Conservation (phyloP, 2,329 filamentous ascomycete genomes). For the Harringtonia aguacate region DNA sequence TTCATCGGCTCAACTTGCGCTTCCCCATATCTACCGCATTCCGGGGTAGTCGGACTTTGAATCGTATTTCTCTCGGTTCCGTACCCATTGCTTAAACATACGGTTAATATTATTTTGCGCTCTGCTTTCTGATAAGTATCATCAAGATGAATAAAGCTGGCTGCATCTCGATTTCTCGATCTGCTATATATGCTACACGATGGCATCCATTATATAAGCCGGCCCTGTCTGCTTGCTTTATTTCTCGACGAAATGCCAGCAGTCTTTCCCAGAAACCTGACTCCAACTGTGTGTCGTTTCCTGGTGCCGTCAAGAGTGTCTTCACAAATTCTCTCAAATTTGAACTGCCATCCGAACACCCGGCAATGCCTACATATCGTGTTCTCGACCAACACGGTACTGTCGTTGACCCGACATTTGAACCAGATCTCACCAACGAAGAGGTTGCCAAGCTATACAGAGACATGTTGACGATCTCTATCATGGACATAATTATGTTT, state of each 20-base stretch:
- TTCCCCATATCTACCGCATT: too few relatives aligned
- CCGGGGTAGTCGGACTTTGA: too few relatives aligned
- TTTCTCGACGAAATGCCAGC: slow-evolving; percentile 21
- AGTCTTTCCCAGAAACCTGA: slow-evolving; percentile 46
- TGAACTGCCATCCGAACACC: slow-evolving; percentile 58
- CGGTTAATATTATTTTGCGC: too few relatives aligned
- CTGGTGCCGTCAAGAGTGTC: slow-evolving; percentile 88
- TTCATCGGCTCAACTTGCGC: slow-evolving; percentile 24
- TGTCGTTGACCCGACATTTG: slow-evolving; percentile 64
- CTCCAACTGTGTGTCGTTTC: slow-evolving; percentile 58
- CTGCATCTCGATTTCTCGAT: too few relatives aligned
- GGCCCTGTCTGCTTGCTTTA: not conserved
- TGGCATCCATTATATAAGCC: too few relatives aligned
- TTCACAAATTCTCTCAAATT: slow-evolving; percentile 78
- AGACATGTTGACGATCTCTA: slow-evolving; percentile 57
- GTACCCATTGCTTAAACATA: too few relatives aligned
- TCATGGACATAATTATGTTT: slow-evolving; percentile 98
- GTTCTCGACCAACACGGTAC: slow-evolving; percentile 81
- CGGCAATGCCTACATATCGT: slow-evolving; percentile 82
- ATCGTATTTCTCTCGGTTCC: too few relatives aligned
- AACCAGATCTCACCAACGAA: slow-evolving; percentile 57
- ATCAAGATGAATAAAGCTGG: too few relatives aligned
- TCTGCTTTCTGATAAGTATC: too few relatives aligned
- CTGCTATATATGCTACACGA: slow-evolving; percentile 2
- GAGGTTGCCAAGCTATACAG: slow-evolving; percentile 49